Evolutionary conservation across 2,329 filamentous ascomycete genomes (phyloP).

Genomic region (Arachnopeziza araneosa): DNA sequence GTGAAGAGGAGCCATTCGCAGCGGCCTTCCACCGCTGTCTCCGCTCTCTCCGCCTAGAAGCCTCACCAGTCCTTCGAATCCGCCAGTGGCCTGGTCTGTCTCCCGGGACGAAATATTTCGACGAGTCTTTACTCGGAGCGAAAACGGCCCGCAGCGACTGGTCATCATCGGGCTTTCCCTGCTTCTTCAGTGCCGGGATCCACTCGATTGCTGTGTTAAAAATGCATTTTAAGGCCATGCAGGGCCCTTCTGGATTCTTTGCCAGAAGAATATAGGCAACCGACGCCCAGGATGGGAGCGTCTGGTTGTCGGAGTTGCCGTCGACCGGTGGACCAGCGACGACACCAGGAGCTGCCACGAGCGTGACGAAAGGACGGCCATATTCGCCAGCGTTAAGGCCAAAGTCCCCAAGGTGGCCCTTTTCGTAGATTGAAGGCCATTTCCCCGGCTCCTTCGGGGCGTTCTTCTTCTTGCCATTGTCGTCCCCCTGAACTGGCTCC

Average conservation of each 20-base stretch:
- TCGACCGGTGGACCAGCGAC: background rate
- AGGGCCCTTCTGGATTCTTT: background rate
- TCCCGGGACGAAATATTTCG: background rate
- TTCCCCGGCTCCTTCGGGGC: background rate
- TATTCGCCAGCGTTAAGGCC: background rate
- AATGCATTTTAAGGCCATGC: background rate
- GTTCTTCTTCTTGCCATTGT: background rate
- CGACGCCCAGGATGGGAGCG: background rate
- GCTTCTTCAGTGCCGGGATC: background rate
- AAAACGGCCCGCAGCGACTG: background rate
- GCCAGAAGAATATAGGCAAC: background rate
- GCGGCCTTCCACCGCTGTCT: no score
- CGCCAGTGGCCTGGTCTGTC: background rate
- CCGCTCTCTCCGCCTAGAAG: no score
- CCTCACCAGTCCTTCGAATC: background rate
- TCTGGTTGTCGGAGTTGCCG: background rate
- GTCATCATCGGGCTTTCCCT: background rate
- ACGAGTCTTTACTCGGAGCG: background rate
- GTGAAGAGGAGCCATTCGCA: no score
- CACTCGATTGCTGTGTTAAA: background rate
- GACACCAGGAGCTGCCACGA: background rate
- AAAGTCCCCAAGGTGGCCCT: background rate
- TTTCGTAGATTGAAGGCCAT: background rate
- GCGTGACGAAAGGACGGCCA: background rate
- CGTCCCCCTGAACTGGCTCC: background rate